A percentile compares a stretch with the other conserved stretches of the same genome.
Conservation (phyloP, 169 alveolate species). For the Eimeria brunetti region DNA sequence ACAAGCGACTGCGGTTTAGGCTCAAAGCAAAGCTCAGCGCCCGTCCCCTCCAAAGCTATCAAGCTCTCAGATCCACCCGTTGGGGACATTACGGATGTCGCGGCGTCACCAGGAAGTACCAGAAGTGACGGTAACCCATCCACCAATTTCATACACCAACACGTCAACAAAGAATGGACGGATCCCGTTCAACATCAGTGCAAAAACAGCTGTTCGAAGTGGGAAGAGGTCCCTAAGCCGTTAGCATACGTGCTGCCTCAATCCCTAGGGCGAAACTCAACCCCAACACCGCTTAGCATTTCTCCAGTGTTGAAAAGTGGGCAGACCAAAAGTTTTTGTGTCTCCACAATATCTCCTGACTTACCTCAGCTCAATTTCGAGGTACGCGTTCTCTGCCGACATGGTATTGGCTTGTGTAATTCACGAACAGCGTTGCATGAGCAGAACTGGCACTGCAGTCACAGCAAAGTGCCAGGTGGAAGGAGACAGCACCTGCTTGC, state of each 20-base stretch:
- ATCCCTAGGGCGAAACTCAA: neutral
- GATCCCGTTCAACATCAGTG: neutral
- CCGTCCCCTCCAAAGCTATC: neutral
- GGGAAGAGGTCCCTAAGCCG: neutral
- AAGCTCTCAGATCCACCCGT: neutral
- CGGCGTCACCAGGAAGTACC: neutral
- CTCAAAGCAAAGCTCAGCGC: neutral
- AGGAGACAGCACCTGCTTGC: neutral
- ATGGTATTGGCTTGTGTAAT: neutral
- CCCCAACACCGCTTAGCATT: constrained; percentile 3
- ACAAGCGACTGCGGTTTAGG: neutral
- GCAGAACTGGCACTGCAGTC: neutral
- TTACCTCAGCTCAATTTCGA: constrained; percentile 24
- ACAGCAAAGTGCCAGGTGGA: neutral
- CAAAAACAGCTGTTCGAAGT: neutral
- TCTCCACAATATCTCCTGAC: constrained; percentile 8
- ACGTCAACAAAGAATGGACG: neutral
- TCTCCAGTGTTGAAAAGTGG: neutral
- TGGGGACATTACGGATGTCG: neutral
- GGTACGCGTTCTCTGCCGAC: constrained; percentile 3
- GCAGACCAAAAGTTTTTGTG: constrained; percentile 7
- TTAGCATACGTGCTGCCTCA: neutral
- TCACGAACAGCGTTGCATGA: neutral
- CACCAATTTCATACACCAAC: neutral
- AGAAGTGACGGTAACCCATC: neutral